phyloP scores from a whole-genome alignment of 192 early-diverging fungal species.

The Lobulomyces angularis region DNA sequence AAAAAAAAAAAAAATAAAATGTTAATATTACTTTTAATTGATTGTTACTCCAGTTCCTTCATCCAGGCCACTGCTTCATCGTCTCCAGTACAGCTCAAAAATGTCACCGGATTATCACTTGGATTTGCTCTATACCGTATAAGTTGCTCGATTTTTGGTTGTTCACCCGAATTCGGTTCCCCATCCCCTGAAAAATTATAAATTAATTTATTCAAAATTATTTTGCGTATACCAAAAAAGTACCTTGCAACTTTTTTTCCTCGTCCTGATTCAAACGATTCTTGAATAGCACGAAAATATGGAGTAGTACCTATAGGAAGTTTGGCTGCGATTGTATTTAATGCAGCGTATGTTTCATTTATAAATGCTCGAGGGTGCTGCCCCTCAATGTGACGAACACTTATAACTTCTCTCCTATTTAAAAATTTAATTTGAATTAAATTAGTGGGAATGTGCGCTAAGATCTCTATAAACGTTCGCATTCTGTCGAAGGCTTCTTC shows the following conservation, averaged over 20 bases:
- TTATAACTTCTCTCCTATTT: too few species aligned
- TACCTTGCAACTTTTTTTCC: not conserved
- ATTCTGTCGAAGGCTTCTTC: conserved; percentile 9
- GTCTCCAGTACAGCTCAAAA: conserved; percentile 7
- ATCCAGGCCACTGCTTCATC: conserved; percentile 12
- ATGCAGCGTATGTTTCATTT: too few species aligned
- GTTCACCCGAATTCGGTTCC: conserved; percentile 4
- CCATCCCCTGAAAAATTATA: too few species aligned
- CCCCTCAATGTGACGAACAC: too few species aligned
- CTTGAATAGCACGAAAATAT: not conserved
- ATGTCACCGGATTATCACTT: conserved; percentile 7
- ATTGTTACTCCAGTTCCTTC: conserved; percentile 11
- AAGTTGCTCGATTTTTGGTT: conserved; percentile 1
- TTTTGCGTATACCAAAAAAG: conserved; percentile 12
- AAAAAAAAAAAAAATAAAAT: too few species aligned
- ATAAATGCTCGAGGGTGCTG: too few species aligned
- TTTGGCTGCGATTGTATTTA: not conserved
- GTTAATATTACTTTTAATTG: too few species aligned
- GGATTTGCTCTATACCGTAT: conserved; percentile 5
- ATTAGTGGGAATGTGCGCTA: conserved; percentile 5
- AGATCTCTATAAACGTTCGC: conserved; percentile 7
- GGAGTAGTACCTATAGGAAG: conserved; percentile 2
- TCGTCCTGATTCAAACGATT: not conserved
- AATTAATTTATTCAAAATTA: too few species aligned
- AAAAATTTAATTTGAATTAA: conserved; percentile 5